Percentiles rank a stretch among this genome's conserved stretches.
phyloP scores from a whole-genome alignment of 345 rosid species.

The Melastoma malabathricum region DNA sequence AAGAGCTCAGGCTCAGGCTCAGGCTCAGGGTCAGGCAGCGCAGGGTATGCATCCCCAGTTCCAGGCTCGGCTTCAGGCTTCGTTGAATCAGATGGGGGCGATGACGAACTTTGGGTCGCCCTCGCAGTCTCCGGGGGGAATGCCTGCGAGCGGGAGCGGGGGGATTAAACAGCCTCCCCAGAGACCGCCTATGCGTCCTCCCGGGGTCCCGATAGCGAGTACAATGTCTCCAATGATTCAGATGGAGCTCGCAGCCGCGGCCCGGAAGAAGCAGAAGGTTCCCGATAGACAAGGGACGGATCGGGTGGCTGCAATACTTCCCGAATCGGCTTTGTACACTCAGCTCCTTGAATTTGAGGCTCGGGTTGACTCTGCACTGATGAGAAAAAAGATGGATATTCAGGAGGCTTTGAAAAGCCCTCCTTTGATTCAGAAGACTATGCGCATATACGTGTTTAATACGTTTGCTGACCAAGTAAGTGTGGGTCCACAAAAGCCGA shows the following conservation, averaged over 20 bases:
- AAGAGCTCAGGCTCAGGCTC: conserved; percentile 21
- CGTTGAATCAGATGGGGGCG: conserved; percentile 38
- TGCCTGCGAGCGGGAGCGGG: conserved; percentile 40
- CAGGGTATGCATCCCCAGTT: conserved; percentile 30
- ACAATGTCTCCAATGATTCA: conserved; percentile 57
- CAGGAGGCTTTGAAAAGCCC: conserved; percentile 95
- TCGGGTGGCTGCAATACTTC: conserved; percentile 86
- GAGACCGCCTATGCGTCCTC: conserved; percentile 67
- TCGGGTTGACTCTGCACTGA: conserved; percentile 79
- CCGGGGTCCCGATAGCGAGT: conserved; percentile 44
- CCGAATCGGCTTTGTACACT: conserved; percentile 90
- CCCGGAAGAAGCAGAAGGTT: conserved; percentile 88
- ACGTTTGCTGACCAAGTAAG: conserved; percentile 78
- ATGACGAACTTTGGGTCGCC: conserved; percentile 54
- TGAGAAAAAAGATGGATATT: conserved; percentile 86
- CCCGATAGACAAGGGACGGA: conserved; percentile 86
- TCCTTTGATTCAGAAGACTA: conserved; percentile 80
- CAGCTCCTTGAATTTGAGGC: conserved; percentile 96
- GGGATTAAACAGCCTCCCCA: conserved; percentile 44
- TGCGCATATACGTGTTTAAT: conserved; percentile 82
- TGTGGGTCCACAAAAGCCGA: conserved; percentile 65
- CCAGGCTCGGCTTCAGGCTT: conserved; percentile 67
- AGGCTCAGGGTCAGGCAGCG: conserved; percentile 19
- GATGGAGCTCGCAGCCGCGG: conserved; percentile 70
- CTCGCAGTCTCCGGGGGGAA: conserved; percentile 41